Base-by-base conservation (phyloP, 2,329 filamentous ascomycete species). In the Cladosporium halotolerans region DNA sequence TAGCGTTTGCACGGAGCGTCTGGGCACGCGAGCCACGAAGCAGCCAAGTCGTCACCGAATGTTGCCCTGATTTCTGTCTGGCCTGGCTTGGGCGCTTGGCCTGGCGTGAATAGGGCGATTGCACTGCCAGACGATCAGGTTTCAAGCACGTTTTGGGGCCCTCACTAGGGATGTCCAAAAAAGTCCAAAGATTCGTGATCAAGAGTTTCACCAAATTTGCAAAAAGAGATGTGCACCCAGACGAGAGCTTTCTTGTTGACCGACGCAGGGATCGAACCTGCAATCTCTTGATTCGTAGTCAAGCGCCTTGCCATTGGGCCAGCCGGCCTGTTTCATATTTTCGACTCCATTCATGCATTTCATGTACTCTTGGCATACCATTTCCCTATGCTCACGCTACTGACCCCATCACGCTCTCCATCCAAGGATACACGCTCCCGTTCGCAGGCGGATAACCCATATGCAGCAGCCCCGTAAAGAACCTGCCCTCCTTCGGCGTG, bases 361-460 rank as follows among this genome's bases (percentile, higher is more conserved):
- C 36, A 39, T 14, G 36, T 39, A 14, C 11, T 14, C 11, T 14
- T 14, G n/a, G 10, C 16, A 5, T 28, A 28, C 23, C 3, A 4
- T 5, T 5, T 1, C 5, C 23, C 7, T 28, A 28, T 28, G 23
- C 23, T 28, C 43, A 51, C 13, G 5, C 48, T 3, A 50, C 47
- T 2, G 58, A 55, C 9, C 28, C 58, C 71, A 82, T 75, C 1
- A 82, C 76, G 53, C 72, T 67, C 62, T 83, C 80, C 75, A 83
- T 79, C 81, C 80, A 84, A 1, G 80, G 78, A 63, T 82, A 83
- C 19, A 83, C 79, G 4, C 72, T 69, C 3, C 63, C 66, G 58
- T 83, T 83, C 0, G 80, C 79, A 62, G 75, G 66, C 4, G 84
- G 83, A 63, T 86, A 86, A 10, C 83, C 83, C 83, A 86, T 86